These are phyloP conservation scores for Globisporangium rhizosaccharum DNA, from an alignment of 352 stramenopile species.

Conservation along the genomic window DNA sequence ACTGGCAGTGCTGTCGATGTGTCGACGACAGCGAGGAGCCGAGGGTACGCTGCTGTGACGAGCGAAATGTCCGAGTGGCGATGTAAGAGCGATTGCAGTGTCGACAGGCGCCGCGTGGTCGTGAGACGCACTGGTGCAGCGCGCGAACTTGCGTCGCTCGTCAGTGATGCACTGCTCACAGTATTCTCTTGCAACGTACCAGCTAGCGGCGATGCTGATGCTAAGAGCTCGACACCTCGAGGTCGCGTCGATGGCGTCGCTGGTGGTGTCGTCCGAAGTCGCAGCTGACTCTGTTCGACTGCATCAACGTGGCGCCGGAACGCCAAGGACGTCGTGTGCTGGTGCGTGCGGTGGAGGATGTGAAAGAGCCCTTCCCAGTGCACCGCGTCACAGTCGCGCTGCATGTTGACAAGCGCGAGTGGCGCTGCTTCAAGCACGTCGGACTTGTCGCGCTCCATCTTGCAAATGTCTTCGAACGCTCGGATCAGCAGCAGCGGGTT, in stretches of 20 bases:
- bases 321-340: constrained; percentile 20
- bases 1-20: constrained; percentile 14
- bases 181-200: background rate
- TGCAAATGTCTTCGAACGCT: constrained; percentile 20
- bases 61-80: constrained; percentile 20
- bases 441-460: constrained; percentile 29
- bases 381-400: background rate
- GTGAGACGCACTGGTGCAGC: background rate
- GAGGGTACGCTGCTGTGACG: constrained; percentile 24
- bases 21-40: constrained; percentile 24
- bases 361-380: constrained; percentile 51
- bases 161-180: background rate
- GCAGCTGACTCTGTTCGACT: background rate
- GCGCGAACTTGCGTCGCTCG: background rate
- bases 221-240: background rate
- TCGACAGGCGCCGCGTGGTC: constrained; percentile 6
- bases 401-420: constrained; percentile 44
- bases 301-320: constrained; percentile 3
- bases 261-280: background rate
- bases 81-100: constrained; percentile 18
- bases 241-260: background rate
- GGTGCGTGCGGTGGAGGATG: constrained; percentile 26
- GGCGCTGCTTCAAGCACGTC: constrained; percentile 30
- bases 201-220: too few species aligned
- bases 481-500: constrained; percentile 26